These are phyloP conservation scores for Candida lessepsii DNA, from an alignment of 805 yeast genomes.

Conservation along the genomic window DNA sequence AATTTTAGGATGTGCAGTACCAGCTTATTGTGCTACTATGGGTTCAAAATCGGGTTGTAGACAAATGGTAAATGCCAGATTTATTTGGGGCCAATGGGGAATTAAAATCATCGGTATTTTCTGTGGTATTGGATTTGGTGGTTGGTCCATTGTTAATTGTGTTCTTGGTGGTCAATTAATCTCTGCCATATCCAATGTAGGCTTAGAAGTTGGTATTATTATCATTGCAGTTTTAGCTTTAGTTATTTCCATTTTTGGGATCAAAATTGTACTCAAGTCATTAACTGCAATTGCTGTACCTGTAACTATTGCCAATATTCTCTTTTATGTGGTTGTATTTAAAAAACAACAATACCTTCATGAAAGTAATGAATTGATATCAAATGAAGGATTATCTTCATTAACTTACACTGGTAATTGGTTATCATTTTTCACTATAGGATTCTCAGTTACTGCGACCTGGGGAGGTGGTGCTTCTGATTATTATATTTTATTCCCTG, in stretches of 20 bases:
- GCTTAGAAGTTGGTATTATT: conserved; percentile 31
- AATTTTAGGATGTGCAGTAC: conserved; percentile 34
- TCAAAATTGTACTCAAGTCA: conserved; percentile 27
- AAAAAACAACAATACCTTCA: conserved; percentile 20
- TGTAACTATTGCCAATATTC: conserved; percentile 25
- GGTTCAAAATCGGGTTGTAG: conserved; percentile 39
- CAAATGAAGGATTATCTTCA: conserved; percentile 13
- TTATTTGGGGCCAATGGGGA: conserved; percentile 37
- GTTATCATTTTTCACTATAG: conserved; percentile 35
- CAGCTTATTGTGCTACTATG: conserved; percentile 39
- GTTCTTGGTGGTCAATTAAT: conserved; percentile 38
- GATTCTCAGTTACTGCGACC: conserved; percentile 60
- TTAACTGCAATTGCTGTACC: conserved; percentile 31
- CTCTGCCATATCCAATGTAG: conserved; percentile 24
- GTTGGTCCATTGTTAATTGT: conserved; percentile 41
- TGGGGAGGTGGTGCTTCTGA: conserved; percentile 94
- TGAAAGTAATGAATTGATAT: conserved; percentile 21
- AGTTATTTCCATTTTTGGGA: conserved; percentile 33
- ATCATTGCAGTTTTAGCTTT: conserved; percentile 26
- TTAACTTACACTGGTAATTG: conserved; percentile 29
- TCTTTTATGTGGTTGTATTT: conserved; percentile 33
- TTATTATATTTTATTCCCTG: conserved; percentile 83
- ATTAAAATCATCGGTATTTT: conserved; percentile 30
- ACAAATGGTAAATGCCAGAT: conserved; percentile 37
- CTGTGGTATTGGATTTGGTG: conserved; percentile 32